These are phyloP conservation scores for Zasmidium cellare DNA, from an alignment of 2,329 filamentous ascomycete species.

Conservation along the genomic window DNA sequence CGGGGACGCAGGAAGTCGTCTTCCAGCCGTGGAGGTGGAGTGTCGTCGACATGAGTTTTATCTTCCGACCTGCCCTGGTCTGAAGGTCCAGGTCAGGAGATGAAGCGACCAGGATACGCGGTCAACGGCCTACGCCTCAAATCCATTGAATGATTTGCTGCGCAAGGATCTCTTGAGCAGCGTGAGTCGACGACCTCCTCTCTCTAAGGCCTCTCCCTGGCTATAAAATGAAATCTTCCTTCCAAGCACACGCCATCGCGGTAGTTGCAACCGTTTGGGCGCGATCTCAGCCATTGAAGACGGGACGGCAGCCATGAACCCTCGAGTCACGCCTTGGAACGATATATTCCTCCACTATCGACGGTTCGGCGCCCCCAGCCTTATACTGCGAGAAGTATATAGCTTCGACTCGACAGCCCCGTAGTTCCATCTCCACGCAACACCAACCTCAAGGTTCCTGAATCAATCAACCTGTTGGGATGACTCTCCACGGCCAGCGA, in stretches of 20 bases:
- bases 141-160: too few species aligned
- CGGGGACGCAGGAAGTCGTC: not conserved
- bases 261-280: not conserved
- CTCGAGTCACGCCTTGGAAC: too few species aligned
- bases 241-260: not conserved
- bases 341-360: too few species aligned
- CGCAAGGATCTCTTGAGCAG: not conserved
- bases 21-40: not conserved
- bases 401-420: not conserved
- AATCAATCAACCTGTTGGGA: not conserved
- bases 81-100: not conserved
- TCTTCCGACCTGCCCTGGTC: not conserved
- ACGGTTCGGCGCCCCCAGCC: too few species aligned
- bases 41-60: not conserved
- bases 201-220: not conserved
- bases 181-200: not conserved
- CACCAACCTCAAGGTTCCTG: not conserved
- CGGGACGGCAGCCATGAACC: not conserved
- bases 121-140: not conserved
- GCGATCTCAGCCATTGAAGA: not conserved
- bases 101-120: not conserved
- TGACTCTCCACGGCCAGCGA: not conserved
- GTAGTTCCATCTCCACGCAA: not conserved
- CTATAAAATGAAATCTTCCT: not conserved
- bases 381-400: not conserved